Evolutionary conservation across 2,329 filamentous ascomycete genomes (phyloP).

Genomic region (Colletotrichum sp.): DNA sequence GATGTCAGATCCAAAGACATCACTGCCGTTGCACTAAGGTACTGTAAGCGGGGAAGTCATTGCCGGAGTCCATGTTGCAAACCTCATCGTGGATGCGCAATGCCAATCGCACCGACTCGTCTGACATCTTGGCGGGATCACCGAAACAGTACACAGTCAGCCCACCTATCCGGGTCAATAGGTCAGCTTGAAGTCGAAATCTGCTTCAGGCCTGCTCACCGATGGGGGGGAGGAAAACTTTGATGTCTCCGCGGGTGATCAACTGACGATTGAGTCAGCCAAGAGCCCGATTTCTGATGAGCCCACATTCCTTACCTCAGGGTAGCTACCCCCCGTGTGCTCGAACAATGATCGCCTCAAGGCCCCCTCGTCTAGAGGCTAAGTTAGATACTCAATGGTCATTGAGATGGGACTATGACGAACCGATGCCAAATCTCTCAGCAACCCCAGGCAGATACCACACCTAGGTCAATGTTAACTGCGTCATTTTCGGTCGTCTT

Average conservation of each 20-base stretch:
- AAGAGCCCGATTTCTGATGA: neutral
- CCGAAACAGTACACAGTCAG: constrained; percentile 98
- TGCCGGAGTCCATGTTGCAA: constrained; percentile 20
- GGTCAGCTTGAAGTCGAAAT: neutral
- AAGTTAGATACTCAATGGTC: constrained; percentile 27
- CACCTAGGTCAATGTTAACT: constrained; percentile 41
- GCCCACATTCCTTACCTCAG: constrained; percentile 61
- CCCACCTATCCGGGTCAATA: constrained; percentile 57
- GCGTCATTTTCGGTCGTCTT: neutral
- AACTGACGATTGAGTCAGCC: constrained; percentile 54
- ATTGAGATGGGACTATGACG: constrained; percentile 26
- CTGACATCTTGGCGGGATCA: constrained; percentile 91
- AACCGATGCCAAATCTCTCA: constrained; percentile 88
- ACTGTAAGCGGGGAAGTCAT: neutral
- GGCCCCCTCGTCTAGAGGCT: constrained; percentile 74
- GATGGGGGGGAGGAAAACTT: constrained; percentile 94
- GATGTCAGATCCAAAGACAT: constrained; percentile 97
- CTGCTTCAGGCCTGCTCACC: constrained; percentile 46
- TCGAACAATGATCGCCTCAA: constrained; percentile 90
- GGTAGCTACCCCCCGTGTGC: constrained; percentile 94
- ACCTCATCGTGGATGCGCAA: constrained; percentile 79
- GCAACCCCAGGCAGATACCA: constrained; percentile 90
- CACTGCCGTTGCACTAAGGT: constrained; percentile 83
- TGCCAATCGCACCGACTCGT: constrained; percentile 80
- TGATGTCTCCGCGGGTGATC: constrained; percentile 93